phyloP scores from a whole-genome alignment of 345 rosid genomes.

The rapeseed (Brassica napus) region Da-Ae NC_063441.1:18925501-18926000 shows the following conservation, averaged over 20 bases:
- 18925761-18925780: conserved; percentile 29
- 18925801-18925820: conserved; percentile 26
- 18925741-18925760: conserved; percentile 25
- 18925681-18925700: conserved; percentile 36
- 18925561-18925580: conserved; percentile 32
- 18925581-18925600: conserved; percentile 17
- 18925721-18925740: conserved; percentile 61
- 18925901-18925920: background rate
- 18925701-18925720: background rate
- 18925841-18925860: conserved; percentile 41
- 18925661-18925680: conserved; percentile 37
- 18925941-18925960: conserved; percentile 20
- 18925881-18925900: conserved; percentile 11
- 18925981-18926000: conserved; percentile 36
- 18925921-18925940: conserved; percentile 11
- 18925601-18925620: conserved; percentile 35
- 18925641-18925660: conserved; percentile 32
- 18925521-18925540: conserved; percentile 37
- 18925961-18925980: conserved; percentile 20
- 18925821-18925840: conserved; percentile 44
- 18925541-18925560: conserved; percentile 37
- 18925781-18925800: background rate
- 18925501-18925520: conserved; percentile 20
- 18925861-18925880: conserved; percentile 36
- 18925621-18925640: background rate